A percentile compares a stretch with the other conserved stretches of the same genome.
Conservation (phyloP, 345 rosid species). For the Eucalyptus grandis region DNA sequence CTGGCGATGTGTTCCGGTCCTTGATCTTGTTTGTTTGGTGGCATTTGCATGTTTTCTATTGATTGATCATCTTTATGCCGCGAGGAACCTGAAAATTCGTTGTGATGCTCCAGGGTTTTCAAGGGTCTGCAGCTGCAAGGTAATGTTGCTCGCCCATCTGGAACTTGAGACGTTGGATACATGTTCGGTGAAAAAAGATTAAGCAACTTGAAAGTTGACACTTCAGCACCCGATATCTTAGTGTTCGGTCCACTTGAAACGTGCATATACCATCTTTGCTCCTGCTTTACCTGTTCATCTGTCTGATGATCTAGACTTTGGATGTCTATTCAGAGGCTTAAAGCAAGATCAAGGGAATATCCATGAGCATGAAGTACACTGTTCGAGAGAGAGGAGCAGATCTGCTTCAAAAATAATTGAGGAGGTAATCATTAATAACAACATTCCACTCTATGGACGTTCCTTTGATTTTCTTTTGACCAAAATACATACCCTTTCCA, state of each 20-base stretch:
- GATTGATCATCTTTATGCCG: not conserved
- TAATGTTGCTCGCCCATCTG: not conserved
- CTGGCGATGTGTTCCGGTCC: not conserved
- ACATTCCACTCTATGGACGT: not conserved
- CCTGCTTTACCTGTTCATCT: not conserved
- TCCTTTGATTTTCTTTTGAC: not conserved
- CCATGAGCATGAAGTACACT: constrained; percentile 41
- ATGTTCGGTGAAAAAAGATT: not conserved
- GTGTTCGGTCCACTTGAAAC: not conserved
- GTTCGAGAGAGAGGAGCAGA: constrained; percentile 68
- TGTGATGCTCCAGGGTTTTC: constrained; percentile 15
- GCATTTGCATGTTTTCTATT: not conserved
- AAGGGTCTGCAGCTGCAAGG: constrained; percentile 27
- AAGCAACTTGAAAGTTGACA: not conserved
- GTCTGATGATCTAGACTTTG: not conserved
- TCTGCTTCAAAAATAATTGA: constrained; percentile 45
- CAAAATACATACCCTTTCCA: not conserved
- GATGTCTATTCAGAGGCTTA: constrained; percentile 8
- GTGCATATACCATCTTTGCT: not conserved
- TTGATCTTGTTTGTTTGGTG: not conserved
- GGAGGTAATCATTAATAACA: constrained; percentile 18
- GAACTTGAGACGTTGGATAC: not conserved
- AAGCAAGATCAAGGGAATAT: constrained; percentile 6
- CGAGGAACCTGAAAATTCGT: not conserved
- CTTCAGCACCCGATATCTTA: not conserved